Evolutionary conservation across 2,329 filamentous ascomycete genomes (phyloP).

Genomic region (Knoxdaviesia proteae): DNA sequence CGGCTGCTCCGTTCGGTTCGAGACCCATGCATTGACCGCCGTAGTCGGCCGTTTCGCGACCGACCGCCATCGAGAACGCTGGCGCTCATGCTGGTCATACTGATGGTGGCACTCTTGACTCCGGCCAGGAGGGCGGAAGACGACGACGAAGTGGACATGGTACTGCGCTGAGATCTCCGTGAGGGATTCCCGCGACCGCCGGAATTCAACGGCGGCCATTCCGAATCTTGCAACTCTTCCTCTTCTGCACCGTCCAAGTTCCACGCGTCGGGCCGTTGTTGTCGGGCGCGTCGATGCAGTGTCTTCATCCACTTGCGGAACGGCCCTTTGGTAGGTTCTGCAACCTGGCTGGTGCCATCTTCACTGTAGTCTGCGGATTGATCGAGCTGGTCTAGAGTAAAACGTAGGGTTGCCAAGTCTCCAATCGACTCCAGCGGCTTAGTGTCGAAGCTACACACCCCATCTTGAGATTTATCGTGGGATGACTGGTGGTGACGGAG

Average conservation of each 20-base stretch:
- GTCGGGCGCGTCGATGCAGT: conserved; percentile 34
- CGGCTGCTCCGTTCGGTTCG: conserved; percentile 41
- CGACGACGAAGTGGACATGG: conserved; percentile 47
- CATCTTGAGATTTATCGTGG: no score
- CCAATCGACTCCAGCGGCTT: no score
- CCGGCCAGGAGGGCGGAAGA: conserved; percentile 65
- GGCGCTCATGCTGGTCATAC: conserved; percentile 51
- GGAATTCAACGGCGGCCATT: no score
- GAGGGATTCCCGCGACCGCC: neutral
- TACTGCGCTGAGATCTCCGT: conserved; percentile 13
- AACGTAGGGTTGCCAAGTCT: no score
- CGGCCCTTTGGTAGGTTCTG: conserved; percentile 14
- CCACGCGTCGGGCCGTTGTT: conserved; percentile 13
- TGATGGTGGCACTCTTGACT: conserved; percentile 63
- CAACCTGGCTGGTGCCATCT: no score
- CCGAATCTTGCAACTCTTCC: no score
- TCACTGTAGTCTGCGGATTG: no score
- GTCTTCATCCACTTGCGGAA: conserved; percentile 59
- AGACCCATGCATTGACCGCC: conserved; percentile 17
- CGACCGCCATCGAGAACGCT: conserved; percentile 22
- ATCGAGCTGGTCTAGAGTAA: no score
- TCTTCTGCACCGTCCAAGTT: no score
- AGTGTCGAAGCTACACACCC: no score
- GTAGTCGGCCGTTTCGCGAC: neutral
- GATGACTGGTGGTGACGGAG: no score